phyloP scores from a whole-genome alignment of 164 flowering plant genomes.

The Santalum album region DNA sequence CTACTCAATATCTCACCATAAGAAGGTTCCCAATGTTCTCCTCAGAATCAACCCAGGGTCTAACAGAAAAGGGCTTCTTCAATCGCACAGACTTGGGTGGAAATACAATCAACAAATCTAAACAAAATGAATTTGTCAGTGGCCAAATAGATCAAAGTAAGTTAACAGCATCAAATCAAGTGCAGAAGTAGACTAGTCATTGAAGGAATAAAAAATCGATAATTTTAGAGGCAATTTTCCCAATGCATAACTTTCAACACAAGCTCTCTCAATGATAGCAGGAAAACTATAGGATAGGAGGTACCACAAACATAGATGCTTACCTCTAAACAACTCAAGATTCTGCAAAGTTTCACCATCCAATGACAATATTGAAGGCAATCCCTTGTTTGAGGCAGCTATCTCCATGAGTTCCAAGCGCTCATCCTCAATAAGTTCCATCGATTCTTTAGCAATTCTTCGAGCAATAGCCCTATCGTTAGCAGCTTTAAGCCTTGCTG shows the following conservation, averaged over 20 bases:
- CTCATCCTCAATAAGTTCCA: constrained; percentile 90
- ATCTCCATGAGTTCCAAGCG: constrained; percentile 91
- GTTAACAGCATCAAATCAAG: background rate
- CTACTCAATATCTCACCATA: constrained; percentile 46
- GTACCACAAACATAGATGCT: background rate
- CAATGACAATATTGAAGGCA: constrained; percentile 61
- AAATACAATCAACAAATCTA: constrained; percentile 50
- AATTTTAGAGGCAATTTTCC: background rate
- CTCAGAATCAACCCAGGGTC: constrained; percentile 79
- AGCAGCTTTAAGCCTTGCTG: constrained; percentile 76
- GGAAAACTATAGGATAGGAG: background rate
- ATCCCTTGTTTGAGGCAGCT: constrained; percentile 59
- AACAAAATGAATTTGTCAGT: constrained; percentile 15
- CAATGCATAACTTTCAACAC: background rate
- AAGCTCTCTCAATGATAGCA: background rate
- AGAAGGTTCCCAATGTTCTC: constrained; percentile 78
- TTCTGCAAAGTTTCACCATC: constrained; percentile 69
- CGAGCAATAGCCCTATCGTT: constrained; percentile 86
- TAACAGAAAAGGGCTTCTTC: constrained; percentile 56
- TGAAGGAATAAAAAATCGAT: background rate
- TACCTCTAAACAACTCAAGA: constrained; percentile 70
- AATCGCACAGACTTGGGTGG: constrained; percentile 60
- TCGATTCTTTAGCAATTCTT: constrained; percentile 81
- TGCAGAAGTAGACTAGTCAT: background rate
- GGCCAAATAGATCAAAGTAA: background rate